These are phyloP conservation scores for Alternaria hordeiaustralica DNA, from an alignment of 2,329 filamentous ascomycete species.

Conservation along the genomic window DNA sequence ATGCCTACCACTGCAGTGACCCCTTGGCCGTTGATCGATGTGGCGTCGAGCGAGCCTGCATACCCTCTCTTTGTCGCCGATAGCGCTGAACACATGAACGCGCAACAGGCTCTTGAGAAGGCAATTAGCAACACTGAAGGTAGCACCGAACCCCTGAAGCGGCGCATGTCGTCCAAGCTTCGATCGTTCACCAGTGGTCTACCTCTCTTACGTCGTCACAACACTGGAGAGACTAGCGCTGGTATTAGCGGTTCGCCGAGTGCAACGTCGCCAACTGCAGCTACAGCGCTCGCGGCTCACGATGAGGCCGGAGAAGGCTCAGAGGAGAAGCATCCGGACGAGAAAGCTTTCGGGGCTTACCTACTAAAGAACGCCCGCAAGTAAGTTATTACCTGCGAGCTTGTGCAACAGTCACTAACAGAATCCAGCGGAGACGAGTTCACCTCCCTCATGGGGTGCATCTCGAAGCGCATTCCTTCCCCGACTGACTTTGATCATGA, in stretches of 20 bases:
- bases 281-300: not conserved
- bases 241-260: slow-evolving; percentile 12
- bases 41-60: not conserved
- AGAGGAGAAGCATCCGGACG: slow-evolving; percentile 4
- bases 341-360: slow-evolving; percentile 20
- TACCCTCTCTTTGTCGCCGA: not conserved
- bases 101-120: slow-evolving; percentile 16
- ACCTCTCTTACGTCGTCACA: slow-evolving; percentile 28
- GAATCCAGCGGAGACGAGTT: slow-evolving; percentile 19
- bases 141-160: slow-evolving; percentile 8
- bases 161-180: slow-evolving; percentile 25
- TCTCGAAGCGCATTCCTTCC: slow-evolving; percentile 25
- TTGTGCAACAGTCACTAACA: not conserved
- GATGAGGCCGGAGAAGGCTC: not conserved
- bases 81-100: slow-evolving; percentile 8
- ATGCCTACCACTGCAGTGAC: not conserved
- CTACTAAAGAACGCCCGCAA: slow-evolving; percentile 20
- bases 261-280: not conserved
- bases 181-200: slow-evolving; percentile 27
- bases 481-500: slow-evolving; percentile 19
- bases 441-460: slow-evolving; percentile 17
- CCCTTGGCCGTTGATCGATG: slow-evolving; percentile 23
- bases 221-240: slow-evolving; percentile 20
- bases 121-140: slow-evolving; percentile 2
- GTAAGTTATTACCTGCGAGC: slow-evolving; percentile 9